These are phyloP conservation scores for Globisporangium canariense DNA, from an alignment of 352 stramenopile genomes.

Conservation along the genomic window DNA sequence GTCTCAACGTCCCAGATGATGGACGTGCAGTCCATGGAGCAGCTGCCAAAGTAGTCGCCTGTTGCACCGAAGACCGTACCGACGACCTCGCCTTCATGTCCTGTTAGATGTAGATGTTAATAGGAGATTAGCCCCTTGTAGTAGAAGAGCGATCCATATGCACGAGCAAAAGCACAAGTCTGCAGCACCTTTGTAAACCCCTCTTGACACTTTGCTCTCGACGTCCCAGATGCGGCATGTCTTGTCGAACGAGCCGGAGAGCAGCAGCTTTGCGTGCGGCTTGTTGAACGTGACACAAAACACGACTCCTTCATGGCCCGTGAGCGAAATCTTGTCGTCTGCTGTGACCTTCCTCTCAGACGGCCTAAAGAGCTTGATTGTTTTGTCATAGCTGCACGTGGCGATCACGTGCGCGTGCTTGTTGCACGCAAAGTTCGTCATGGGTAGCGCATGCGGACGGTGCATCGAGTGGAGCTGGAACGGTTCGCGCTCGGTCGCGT, in stretches of 20 bases:
- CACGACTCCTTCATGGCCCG: conserved; percentile 61
- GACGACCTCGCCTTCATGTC: conserved; percentile 62
- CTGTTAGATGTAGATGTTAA: conserved; percentile 8
- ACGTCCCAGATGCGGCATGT: conserved; percentile 73
- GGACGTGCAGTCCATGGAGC: conserved; percentile 64
- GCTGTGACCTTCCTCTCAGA: conserved; percentile 31
- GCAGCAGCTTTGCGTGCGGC: conserved; percentile 40
- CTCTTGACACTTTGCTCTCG: conserved; percentile 22
- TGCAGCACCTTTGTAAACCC: conserved; percentile 31
- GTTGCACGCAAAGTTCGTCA: conserved; percentile 69
- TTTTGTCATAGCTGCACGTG: conserved; percentile 78
- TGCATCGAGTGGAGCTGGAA: conserved; percentile 40
- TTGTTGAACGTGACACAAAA: conserved; percentile 66
- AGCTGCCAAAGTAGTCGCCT: conserved; percentile 53
- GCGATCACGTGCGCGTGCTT: conserved; percentile 62
- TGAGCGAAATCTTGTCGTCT: conserved; percentile 28
- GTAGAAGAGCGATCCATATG: too few species aligned
- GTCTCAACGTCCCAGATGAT: conserved; percentile 68
- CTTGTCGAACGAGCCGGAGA: conserved; percentile 80
- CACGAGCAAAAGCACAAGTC: background rate
- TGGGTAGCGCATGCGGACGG: conserved; percentile 54
- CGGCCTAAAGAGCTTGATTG: conserved; percentile 45
- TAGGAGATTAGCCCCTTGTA: background rate
- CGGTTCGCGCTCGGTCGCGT: conserved; percentile 21
- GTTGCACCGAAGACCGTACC: conserved; percentile 35